phyloP scores from a whole-genome alignment of 768 basidiomycete genomes.

The Myochromella boudieri region DNA sequence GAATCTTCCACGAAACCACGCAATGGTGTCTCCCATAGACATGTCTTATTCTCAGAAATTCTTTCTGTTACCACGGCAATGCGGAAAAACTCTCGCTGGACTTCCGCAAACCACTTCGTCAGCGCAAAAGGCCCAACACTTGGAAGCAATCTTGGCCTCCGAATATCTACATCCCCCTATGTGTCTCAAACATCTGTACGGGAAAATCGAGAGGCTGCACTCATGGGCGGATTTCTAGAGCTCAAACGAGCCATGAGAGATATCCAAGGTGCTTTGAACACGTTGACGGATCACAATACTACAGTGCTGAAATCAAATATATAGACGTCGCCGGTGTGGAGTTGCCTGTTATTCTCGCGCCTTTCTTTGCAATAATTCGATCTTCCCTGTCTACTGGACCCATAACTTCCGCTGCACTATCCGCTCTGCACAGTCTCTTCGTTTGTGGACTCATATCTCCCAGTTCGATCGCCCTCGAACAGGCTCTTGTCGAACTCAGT shows the following conservation, averaged over 20 bases:
- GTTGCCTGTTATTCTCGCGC: constrained; percentile 66
- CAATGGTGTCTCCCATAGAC: constrained; percentile 55
- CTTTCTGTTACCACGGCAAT: constrained; percentile 89
- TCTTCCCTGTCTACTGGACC: constrained; percentile 95
- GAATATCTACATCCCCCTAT: constrained; percentile 53
- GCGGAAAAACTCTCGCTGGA: constrained; percentile 98
- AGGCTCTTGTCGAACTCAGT: constrained; percentile 80
- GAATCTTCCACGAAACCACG: constrained; percentile 22
- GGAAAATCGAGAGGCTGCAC: constrained; percentile 71
- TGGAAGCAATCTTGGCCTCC: constrained; percentile 72
- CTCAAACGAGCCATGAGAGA: constrained; percentile 75
- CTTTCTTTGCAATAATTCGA: constrained; percentile 91
- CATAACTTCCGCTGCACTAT: constrained; percentile 92
- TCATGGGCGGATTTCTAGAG: constrained; percentile 89
- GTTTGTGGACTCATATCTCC: constrained; percentile 69
- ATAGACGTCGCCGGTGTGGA: constrained; percentile 61
- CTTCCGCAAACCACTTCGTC: constrained; percentile 66
- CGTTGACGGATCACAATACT: constrained; percentile 12
- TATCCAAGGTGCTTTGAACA: constrained; percentile 53
- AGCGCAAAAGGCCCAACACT: constrained; percentile 64
- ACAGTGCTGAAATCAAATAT: not conserved
- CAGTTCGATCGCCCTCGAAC: constrained; percentile 53
- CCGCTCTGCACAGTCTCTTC: constrained; percentile 87
- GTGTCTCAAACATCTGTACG: constrained; percentile 43
- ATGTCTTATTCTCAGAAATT: constrained; percentile 89